Conservation (phyloP, 257 asterid genomes). For the Solanum pimpinellifolium region DNA sequence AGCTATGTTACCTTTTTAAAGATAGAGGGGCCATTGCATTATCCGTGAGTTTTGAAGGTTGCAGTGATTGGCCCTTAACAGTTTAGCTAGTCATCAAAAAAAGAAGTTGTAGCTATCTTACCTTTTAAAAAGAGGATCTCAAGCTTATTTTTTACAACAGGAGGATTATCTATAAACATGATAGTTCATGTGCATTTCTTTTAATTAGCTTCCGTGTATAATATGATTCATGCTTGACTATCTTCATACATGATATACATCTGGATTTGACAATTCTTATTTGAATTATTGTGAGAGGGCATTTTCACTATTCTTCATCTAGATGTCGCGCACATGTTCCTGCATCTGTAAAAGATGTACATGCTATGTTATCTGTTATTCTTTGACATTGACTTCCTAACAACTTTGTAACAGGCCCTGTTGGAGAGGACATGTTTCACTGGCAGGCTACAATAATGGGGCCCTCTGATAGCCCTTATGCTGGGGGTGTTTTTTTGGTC, state of each 20-base stretch:
- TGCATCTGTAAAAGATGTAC: neutral
- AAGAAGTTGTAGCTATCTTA: neutral
- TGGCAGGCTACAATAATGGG: conserved; percentile 5
- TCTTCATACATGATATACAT: neutral
- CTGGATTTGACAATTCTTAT: neutral
- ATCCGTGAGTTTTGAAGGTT: neutral
- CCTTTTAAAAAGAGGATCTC: neutral
- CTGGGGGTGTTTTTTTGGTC: conserved; percentile 1
- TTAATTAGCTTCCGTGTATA: neutral
- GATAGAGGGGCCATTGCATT: neutral
- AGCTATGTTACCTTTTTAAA: neutral
- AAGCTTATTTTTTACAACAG: neutral
- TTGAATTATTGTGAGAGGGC: neutral
- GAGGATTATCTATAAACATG: neutral
- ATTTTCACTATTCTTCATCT: neutral
- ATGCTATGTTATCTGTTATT: neutral
- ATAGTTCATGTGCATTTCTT: neutral
- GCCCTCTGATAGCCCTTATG: neutral
- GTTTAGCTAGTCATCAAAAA: neutral
- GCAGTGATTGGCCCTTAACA: neutral
- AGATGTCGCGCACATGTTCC: neutral
- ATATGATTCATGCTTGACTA: neutral
- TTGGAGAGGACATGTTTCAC: conserved; percentile 5
- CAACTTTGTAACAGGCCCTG: neutral
- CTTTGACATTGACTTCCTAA: neutral